A percentile compares a stretch with the other conserved stretches of the same genome.
These are phyloP conservation scores for Solanum pennellii DNA, from an alignment of 257 asterid genomes.

Conservation along the genomic window DNA sequence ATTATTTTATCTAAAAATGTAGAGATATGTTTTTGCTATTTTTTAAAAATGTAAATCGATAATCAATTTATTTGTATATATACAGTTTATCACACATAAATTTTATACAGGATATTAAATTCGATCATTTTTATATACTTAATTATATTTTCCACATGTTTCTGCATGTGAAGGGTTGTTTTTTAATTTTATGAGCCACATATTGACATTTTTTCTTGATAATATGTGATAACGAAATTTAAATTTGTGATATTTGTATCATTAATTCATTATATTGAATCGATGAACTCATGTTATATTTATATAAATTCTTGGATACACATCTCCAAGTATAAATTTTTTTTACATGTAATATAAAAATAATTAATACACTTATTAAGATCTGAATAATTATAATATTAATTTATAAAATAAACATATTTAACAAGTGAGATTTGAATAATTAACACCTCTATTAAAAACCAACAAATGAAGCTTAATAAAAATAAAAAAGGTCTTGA, in stretches of 20 bases:
- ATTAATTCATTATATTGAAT: neutral
- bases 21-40: neutral
- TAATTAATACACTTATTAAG: neutral
- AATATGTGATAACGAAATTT: neutral
- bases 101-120: neutral
- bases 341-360: neutral
- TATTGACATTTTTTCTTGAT: neutral
- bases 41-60: neutral
- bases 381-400: neutral
- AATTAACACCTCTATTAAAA: neutral
- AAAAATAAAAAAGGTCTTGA: neutral
- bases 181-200: neutral
- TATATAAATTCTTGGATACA: neutral
- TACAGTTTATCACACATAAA: neutral
- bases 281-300: neutral
- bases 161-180: neutral
- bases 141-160: neutral
- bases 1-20: neutral
- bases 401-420: neutral
- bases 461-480: neutral
- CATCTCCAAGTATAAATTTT: neutral
- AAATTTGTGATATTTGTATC: neutral
- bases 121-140: neutral
- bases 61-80: neutral
- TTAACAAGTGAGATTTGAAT: neutral